Evolutionary conservation across 1,284 basidiomycete genomes (phyloP), one percentile per base, ranked within the genome.

Genomic region (Marasmius oreades): DNA sequence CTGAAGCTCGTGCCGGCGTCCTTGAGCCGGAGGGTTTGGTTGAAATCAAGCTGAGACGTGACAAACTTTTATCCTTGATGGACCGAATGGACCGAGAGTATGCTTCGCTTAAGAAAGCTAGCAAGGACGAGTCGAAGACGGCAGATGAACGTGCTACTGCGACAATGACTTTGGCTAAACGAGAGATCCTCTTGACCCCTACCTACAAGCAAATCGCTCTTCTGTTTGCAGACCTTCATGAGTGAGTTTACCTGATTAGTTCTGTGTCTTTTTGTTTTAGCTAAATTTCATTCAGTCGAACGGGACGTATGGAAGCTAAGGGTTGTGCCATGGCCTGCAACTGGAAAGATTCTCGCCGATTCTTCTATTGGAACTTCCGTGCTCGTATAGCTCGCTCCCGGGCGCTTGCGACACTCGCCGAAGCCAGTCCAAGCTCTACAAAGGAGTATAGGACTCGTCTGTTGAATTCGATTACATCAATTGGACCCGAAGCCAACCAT

Each of bases 291-390:
- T 59, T 61, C 65, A 96, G 95, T 74, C 92, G 94, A 56, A 84
- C 88, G 45, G 95, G 95, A 58, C 92, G 96, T 59, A 98, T 99
- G 96, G 92, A 97, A 75, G 95, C 95, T 26, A 98, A 98, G 75
- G 95, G 94, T 18, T 97, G 90, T 68, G 95, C 90, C 45, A 90
- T 83, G 67, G 80, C 85, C 31, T 85, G 83, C 57, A 84, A 87
- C 57, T 97, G 95, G 95, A 89, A 90, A 70, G 84, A 93, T 61
- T 87, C 95, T 48, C 88, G 96, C 61, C 82, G 93, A 61, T 85
- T 90, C 71, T 98, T 99, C 84, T 99, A 98, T 80, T 96, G 93
- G 94, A 88, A 93, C 55, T 80, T 95, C 50, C 89, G 95, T 48
- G 87, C 88, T 18, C 86, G 88, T 54, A 72, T 91, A 28, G 88